Evolutionary conservation across 345 rosid species (phyloP), one percentile per base, ranked within the genome.

Genomic region (Populus pruinosa): DNA sequence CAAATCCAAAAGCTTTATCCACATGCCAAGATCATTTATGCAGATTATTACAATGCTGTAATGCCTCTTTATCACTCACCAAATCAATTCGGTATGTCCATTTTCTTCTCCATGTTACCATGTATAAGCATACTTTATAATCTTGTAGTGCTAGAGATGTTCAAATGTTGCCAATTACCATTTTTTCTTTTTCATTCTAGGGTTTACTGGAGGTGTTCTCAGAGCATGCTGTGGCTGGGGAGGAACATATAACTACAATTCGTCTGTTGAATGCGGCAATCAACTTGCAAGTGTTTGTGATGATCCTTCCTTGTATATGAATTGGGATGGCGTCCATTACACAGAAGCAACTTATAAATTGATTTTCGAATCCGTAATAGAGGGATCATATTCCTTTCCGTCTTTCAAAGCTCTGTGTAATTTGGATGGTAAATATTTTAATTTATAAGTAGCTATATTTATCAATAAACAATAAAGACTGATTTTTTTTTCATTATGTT

Each of bases 301-400:
- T 27, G 71, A 86, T 18, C 89, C 89, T 9, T 81, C 80, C 1
- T 78, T 76, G 25, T 78, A 67, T 80, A 81, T 85, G 13, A 87
- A 79, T 66, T 89, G 92, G 89, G 91, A 88, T 41, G 89, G 91
- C 65, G 17, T 79, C 35, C 91, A 86, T 38, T 83, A 64, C n/a
- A 84, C 87, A 0, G 84, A 84, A 73, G 82, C 87, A 21, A 39
- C 78, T 1, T 78, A 84, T 70, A 68, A 59, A 43, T 64, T 69
- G 80, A 67, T 81, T 63, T 70, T 68, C 36, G 61, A 69, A 73
- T 47, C 49, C 23, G 35, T 80, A 3, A 67, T 67, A 18, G 59
- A 53, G 59, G 59, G 59, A n/a, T 53, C 59, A 53, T 18, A 53
- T 18, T 53, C 59, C n/a, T 6, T 17, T 18, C 59, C 59, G 6